A percentile compares a stretch with the other conserved stretches of the same genome.
phyloP scores from a whole-genome alignment of 2,329 filamentous ascomycete species.

The Nigrograna mackinnonii region DNA sequence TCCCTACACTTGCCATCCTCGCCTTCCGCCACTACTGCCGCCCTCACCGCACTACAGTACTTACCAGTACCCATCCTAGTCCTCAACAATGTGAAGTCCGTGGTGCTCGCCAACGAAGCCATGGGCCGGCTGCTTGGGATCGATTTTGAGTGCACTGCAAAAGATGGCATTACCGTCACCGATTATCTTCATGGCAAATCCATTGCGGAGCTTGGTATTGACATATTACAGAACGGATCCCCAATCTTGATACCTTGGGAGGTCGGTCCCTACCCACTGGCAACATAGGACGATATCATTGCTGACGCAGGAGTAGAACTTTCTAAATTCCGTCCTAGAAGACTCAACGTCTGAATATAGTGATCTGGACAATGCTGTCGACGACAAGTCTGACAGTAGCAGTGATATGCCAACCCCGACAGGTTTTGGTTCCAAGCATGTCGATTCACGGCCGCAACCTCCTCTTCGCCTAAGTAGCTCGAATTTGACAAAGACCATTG shows the following conservation, averaged over 20 bases:
- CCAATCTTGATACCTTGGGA: constrained; percentile 57
- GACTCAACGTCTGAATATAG: constrained; percentile 32
- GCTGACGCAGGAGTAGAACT: constrained; percentile 33
- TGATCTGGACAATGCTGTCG: too few relatives aligned
- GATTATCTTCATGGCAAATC: constrained; percentile 68
- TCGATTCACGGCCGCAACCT: too few relatives aligned
- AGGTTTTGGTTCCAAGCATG: too few relatives aligned
- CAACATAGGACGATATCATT: not conserved
- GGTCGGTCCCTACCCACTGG: constrained; percentile 23
- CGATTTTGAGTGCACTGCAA: constrained; percentile 45
- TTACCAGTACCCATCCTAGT: constrained; percentile 74
- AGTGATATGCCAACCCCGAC: too few relatives aligned
- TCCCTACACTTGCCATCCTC: constrained; percentile 28
- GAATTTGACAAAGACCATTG: constrained; percentile 43
- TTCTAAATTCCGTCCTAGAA: constrained; percentile 48
- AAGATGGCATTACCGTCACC: constrained; percentile 51
- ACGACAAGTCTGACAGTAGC: too few relatives aligned
- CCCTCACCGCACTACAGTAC: constrained; percentile 66
- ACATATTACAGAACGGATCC: constrained; percentile 70
- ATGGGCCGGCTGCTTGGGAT: constrained; percentile 72
- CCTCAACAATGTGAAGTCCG: constrained; percentile 68
- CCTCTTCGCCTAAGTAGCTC: constrained; percentile 34
- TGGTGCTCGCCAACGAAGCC: constrained; percentile 75
- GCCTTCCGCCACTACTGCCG: constrained; percentile 31
- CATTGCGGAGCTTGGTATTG: constrained; percentile 71